A percentile compares a stretch with the other conserved stretches of the same genome.
phyloP scores from a whole-genome alignment of 345 rosid genomes.

The Cardamine resedifolia region DNA sequence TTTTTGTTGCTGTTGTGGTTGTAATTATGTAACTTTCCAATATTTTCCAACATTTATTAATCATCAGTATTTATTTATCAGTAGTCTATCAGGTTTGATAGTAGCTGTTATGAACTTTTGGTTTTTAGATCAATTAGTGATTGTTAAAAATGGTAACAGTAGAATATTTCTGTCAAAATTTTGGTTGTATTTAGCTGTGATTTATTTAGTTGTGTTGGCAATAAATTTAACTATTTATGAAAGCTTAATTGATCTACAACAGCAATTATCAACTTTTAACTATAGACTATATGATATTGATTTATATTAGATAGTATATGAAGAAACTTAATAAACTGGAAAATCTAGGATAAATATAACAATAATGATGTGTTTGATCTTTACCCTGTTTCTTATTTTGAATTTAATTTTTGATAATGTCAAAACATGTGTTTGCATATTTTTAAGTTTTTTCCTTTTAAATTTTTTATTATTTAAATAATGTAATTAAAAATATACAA shows the following conservation, averaged over 20 bases:
- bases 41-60: neutral
- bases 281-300: neutral
- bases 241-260: neutral
- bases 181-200: neutral
- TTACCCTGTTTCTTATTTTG: neutral
- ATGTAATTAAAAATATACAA: neutral
- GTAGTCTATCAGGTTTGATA: slow-evolving; percentile 1
- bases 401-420: neutral
- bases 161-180: neutral
- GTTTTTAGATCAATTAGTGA: neutral
- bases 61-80: neutral
- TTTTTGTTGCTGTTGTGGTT: neutral
- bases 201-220: neutral
- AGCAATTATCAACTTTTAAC: neutral
- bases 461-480: neutral
- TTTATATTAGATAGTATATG: neutral
- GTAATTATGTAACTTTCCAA: neutral
- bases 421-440: neutral
- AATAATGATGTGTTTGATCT: neutral
- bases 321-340: neutral
- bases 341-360: neutral
- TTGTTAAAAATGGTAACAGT: slow-evolving; percentile 1
- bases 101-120: neutral
- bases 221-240: neutral
- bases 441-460: neutral